Base-by-base conservation (phyloP, 148 eudicot genomes). In the Arctostaphylos glauca region DNA sequence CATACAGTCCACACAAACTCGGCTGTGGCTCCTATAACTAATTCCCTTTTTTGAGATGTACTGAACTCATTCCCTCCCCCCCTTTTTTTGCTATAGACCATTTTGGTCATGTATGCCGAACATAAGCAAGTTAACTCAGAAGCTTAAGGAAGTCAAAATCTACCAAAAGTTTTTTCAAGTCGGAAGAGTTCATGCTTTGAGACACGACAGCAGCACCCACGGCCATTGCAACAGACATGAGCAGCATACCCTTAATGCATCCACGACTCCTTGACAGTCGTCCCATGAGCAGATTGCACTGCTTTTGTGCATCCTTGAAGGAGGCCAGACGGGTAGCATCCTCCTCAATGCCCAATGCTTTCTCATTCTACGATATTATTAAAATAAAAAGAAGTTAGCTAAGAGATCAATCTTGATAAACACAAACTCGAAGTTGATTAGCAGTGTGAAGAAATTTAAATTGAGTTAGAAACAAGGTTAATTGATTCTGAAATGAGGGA, bases 271-370 rank as follows among this genome's bases (percentile, higher is more conserved):
- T 83, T 53, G 92, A 89, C 53, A 93, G 59, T 74, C 62, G 82
- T 76, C 81, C 81, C 54, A 88, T 46, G 47, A 91, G 15, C 19
- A 80, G 48, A 78, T 87, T 90, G 82, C 92, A 90, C 58, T 89
- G 84, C 78, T 87, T 90, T 53, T 91, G 92, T 18, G 94, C 91
- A 8, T 90, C 92, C 83, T 84, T 90, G 44, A 90, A 68, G 64
- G 50, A 46, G 60, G 86, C 58, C 43, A 81, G 85, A 47, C 73
- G 81, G 71, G 82, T 62, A 67, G 46, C 87, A 79, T 84, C 86
- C 56, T 62, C 84, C 83, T 86, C 88, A 6, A 82, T 82, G 19
- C 60, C 82, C 81, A 89, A 80, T 44, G 88, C 92, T 83, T 87
- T 85, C 81, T 84, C 92, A 76, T 89, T 93, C 96, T 93, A 81